phyloP scores from a whole-genome alignment of 306 rosid species.

The Sphenostylis stenocarpa region DNA sequence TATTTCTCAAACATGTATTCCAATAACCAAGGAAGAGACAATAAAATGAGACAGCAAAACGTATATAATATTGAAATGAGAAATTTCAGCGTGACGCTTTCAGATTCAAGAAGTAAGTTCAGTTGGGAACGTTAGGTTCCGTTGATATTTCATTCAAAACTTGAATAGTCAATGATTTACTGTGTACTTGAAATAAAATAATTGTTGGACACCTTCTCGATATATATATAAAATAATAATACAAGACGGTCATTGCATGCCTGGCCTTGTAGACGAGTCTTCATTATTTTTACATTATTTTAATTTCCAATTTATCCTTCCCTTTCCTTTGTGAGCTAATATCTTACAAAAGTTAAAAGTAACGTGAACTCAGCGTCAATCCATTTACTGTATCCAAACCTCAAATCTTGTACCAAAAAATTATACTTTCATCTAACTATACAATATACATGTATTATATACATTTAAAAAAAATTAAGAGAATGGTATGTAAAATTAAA shows the following conservation, averaged over 20 bases:
- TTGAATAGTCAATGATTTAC: conserved; percentile 6
- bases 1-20: not conserved
- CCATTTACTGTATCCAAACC: not conserved
- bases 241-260: not conserved
- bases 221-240: not conserved
- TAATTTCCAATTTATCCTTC: not conserved
- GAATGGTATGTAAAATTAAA: not conserved
- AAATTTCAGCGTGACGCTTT: not conserved
- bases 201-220: not conserved
- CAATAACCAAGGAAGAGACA: not conserved
- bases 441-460: not conserved
- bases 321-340: not conserved
- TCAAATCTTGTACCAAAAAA: not conserved
- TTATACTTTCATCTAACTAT: not conserved
- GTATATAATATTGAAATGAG: not conserved
- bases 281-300: not conserved
- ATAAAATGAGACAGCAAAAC: not conserved
- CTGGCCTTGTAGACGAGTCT: not conserved
- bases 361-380: not conserved
- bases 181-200: not conserved
- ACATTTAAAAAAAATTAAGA: not conserved
- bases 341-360: not conserved
- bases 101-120: not conserved
- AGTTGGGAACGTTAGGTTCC: not conserved
- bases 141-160: not conserved